Conservation (phyloP, 2,329 filamentous ascomycete genomes). For the Canariomyces notabilis region DNA sequence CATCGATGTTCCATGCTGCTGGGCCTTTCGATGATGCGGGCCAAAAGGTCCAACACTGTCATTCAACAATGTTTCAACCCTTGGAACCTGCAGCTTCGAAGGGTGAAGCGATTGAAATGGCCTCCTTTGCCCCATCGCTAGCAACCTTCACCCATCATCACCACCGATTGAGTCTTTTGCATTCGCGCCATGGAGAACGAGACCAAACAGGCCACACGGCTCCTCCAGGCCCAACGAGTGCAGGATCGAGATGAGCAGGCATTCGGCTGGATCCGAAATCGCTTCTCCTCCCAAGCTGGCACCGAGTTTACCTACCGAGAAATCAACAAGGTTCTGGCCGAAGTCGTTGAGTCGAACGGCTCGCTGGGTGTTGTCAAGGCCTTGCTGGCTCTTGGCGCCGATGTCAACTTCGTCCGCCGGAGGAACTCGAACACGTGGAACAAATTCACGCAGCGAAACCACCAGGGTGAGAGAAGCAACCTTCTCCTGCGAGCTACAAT, state of each 20-base stretch:
- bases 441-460: constrained; percentile 21
- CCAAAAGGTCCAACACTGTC: neutral
- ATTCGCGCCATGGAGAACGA: constrained; percentile 18
- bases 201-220: constrained; percentile 20
- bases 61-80: neutral
- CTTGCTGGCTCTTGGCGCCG: constrained; percentile 24
- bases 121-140: neutral
- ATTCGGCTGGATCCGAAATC: constrained; percentile 18
- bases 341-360: constrained; percentile 25
- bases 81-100: neutral
- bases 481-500: constrained; percentile 24
- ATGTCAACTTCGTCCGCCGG: constrained; percentile 25
- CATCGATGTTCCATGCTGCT: neutral
- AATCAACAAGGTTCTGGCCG: constrained; percentile 24
- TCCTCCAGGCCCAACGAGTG: constrained; percentile 20
- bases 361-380: constrained; percentile 25
- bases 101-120: neutral
- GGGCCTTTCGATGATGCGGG: too few species aligned
- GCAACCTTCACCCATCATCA: neutral
- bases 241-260: constrained; percentile 16
- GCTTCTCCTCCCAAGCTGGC: constrained; percentile 17
- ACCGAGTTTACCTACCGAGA: constrained; percentile 23
- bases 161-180: neutral
- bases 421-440: constrained; percentile 22
- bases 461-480: constrained; percentile 23